A percentile compares a stretch with the other conserved stretches of the same genome.
phyloP scores from a whole-genome alignment of 2,329 filamentous ascomycete genomes.

The Talaromyces sp. region DNA sequence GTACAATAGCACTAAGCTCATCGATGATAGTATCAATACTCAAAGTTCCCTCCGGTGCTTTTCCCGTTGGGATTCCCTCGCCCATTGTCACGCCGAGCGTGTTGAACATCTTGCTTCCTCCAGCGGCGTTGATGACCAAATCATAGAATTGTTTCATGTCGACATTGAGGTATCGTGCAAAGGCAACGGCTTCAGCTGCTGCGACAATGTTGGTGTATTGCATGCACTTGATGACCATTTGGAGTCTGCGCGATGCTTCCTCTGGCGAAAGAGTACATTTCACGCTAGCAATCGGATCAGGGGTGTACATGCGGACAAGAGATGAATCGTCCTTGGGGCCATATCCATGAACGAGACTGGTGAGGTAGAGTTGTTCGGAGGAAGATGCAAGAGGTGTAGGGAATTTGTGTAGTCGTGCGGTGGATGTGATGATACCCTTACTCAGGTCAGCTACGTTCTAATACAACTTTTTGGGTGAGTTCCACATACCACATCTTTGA shows the following conservation, averaged over 20 bases:
- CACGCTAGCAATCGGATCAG: conserved; percentile 43
- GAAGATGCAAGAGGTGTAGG: conserved; percentile 60
- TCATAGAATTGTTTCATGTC: conserved; percentile 48
- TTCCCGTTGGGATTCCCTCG: conserved; percentile 28
- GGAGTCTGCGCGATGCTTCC: conserved; percentile 36
- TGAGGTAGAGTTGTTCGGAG: conserved; percentile 65
- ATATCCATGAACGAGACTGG: conserved; percentile 59
- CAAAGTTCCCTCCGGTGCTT: conserved; percentile 33
- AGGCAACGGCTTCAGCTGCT: conserved; percentile 50
- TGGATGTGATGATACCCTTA: conserved; percentile 65
- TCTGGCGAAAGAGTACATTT: conserved; percentile 33
- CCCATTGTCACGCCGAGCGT: conserved; percentile 41
- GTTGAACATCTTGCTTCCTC: conserved; percentile 48
- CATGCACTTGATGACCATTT: conserved; percentile 47
- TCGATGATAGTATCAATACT: conserved; percentile 39
- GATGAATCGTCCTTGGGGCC: conserved; percentile 56
- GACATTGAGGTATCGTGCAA: conserved; percentile 47
- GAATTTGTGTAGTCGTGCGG: conserved; percentile 59
- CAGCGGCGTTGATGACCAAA: conserved; percentile 50
- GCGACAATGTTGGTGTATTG: conserved; percentile 51
- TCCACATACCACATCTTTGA: conserved; percentile 54
- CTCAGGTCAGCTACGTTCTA: neutral
- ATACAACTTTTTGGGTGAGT: neutral
- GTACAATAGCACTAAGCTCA: conserved; percentile 44
- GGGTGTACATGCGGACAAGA: conserved; percentile 55